Evolutionary conservation across 2,329 filamentous ascomycete species (phyloP), one percentile per base, ranked within the genome.

Genomic region (Sporothrix protearum): DNA sequence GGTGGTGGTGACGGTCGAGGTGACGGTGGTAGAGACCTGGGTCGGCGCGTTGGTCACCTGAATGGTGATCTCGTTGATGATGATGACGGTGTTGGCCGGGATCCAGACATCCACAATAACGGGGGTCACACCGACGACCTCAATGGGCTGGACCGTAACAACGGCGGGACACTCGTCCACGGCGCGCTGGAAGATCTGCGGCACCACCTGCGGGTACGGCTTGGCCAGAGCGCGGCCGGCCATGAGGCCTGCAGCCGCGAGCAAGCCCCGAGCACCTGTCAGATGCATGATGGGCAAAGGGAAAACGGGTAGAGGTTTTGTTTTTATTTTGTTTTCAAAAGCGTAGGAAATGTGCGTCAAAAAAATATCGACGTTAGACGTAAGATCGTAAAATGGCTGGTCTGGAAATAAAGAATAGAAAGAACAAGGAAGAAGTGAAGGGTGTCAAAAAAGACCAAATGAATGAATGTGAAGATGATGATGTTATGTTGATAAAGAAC

Each of bases 1-100:
- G 9, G 72, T 74, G 10, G 61, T 28, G 25, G 71, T 75, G 8
- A 71, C 69, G 1, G 71, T 75, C 22, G 55, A 22, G n/a, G 71
- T 75, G 7, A 74, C 3, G 0, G 63, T 70, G 19, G 73, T 72
- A n/a, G 25, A 61, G 42, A 75, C 25, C 22, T 71, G 57, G 6
- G 73, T 75, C 1, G 74, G 74, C 0, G 73, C 74, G 25, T 75
- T 63, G 55, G 71, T 75, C 39, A 75, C 39, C 7, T 25, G 22
- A 12, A 75, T 57, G 10, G 73, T 75, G 28, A 66, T 22, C 6
- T 66, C 73, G 36, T 72, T 25, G 61, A 75, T 49, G n/a, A 73
- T 28, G 4, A 74, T 33, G 12, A 70, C 71, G 0, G 74, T 76
- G 73, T 76, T 75, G 45, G 25, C 39, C 5, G 57, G 22, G 9